Evolutionary conservation across 345 rosid species (phyloP), one percentile per base, ranked within the genome.

Genomic region (Aquilaria malaccensis): DNA sequence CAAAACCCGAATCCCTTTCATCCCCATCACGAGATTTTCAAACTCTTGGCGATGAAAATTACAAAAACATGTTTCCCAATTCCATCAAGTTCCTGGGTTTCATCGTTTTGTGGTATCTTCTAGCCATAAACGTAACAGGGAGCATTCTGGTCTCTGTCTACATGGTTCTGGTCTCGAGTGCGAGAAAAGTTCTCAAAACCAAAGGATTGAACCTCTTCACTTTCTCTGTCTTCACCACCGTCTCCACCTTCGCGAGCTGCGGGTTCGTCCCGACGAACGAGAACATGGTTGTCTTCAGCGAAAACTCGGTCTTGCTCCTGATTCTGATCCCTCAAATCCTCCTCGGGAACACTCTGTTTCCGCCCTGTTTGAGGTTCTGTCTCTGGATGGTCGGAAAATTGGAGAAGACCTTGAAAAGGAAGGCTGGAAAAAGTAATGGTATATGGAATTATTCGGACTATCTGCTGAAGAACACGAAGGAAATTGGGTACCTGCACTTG

Each of bases 251-350:
- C 37, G 56, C 79, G 0, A 80, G 46, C 37, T 78, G 81, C 3
- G 91, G 90, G 0, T 82, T 85, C 9, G 63, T 80, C 0, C 87
- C 91, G 0, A 82, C 87, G 5, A 82, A 85, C 5, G 87, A 85
- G 54, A 82, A 80, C 79, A 78, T 82, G 83, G 30, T 71, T 0
- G 80, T 55, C 31, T 83, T 83, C 62, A 56, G 22, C 30, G 64
- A 66, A 59, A 70, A 81, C 56, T 67, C 86, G 2, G 73, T 72
- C 45, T 74, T 82, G 14, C 74, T 74, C 30, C 52, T 74, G 1
- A 37, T 79, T 22, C 71, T 82, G 2, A 77, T 79, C 30, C 78
- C 81, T 12, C 81, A 72, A 58, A 55, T 62, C 33, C 77, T 82
- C 4, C 11, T 77, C 0, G 83, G 86, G 0, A 79, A 67, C 66